Conservation (phyloP, 495 filamentous ascomycete species). For the Penicillium dipodomyicola region DNA sequence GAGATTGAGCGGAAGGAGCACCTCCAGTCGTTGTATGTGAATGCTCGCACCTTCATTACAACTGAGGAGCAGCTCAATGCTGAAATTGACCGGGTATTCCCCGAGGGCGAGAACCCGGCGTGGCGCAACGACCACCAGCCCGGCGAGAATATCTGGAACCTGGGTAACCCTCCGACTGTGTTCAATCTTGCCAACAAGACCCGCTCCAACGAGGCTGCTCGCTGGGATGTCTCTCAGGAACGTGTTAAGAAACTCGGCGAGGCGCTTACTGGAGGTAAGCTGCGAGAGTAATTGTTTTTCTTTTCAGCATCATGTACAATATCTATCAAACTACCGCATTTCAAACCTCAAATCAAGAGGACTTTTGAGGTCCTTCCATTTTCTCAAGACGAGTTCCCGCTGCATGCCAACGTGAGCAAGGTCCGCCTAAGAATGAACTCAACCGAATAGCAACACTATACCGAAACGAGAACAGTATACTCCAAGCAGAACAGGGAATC, state of each 20-base stretch:
- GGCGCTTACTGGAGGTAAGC: constrained; percentile 67
- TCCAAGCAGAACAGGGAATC: too few species aligned
- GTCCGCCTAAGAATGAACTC: too few species aligned
- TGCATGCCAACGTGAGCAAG: not conserved
- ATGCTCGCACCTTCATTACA: constrained; percentile 63
- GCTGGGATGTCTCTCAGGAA: constrained; percentile 49
- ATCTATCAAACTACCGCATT: constrained; percentile 25
- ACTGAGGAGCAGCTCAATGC: constrained; percentile 59
- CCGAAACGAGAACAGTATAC: too few species aligned
- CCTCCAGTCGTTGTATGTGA: constrained; percentile 63
- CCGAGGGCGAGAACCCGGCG: constrained; percentile 46
- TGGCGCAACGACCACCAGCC: constrained; percentile 45
- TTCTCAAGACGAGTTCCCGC: not conserved
- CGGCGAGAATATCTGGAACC: constrained; percentile 58
- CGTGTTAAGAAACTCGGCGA: constrained; percentile 65
- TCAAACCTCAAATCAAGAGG: constrained; percentile 9
- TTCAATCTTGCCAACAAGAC: constrained; percentile 35
- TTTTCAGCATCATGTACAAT: constrained; percentile 29
- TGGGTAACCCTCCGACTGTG: constrained; percentile 52
- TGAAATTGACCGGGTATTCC: constrained; percentile 61
- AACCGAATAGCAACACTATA: too few species aligned
- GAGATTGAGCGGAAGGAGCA: constrained; percentile 41
- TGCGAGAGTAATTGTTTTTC: constrained; percentile 36
- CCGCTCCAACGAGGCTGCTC: constrained; percentile 28
- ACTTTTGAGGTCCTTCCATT: not conserved